phyloP scores from a whole-genome alignment of 2,329 filamentous ascomycete species.

The Claviceps capensis region DNA sequence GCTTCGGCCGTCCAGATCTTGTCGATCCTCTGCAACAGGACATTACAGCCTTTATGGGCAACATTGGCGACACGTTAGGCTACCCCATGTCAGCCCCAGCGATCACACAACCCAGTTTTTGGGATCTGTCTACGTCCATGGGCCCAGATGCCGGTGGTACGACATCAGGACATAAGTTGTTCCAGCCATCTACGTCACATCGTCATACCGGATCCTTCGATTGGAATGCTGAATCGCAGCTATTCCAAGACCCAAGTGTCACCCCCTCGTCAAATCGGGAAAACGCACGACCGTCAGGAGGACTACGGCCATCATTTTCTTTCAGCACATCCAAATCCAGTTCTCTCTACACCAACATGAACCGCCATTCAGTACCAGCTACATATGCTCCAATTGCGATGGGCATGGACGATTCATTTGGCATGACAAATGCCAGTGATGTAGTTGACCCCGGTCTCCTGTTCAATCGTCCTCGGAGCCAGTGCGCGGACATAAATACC shows the following conservation, averaged over 20 bases:
- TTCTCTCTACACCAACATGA: conserved; percentile 9
- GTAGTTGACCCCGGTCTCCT: conserved; percentile 48
- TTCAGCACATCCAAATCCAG: conserved; percentile 32
- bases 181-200: conserved; percentile 24
- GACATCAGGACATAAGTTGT: conserved; percentile 28
- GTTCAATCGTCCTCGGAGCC: conserved; percentile 36
- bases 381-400: conserved; percentile 25
- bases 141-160: conserved; percentile 48
- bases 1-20: conserved; percentile 38
- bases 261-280: conserved; percentile 22
- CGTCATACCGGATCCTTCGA: conserved; percentile 39
- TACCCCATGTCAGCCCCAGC: conserved; percentile 47
- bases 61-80: conserved; percentile 41
- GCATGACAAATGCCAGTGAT: conserved; percentile 28
- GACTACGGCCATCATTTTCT: conserved; percentile 34
- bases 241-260: conserved; percentile 35
- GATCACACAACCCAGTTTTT: conserved; percentile 35
- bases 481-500: conserved; percentile 26
- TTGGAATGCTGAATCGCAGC: conserved; percentile 41
- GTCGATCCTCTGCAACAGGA: conserved; percentile 34
- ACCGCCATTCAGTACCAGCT: conserved; percentile 21
- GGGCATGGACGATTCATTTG: conserved; percentile 34
- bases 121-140: conserved; percentile 40
- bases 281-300: conserved; percentile 22
- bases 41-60: conserved; percentile 31